Conservation (phyloP, 441 rosid genomes). For the Erodium chrysanthum region DNA sequence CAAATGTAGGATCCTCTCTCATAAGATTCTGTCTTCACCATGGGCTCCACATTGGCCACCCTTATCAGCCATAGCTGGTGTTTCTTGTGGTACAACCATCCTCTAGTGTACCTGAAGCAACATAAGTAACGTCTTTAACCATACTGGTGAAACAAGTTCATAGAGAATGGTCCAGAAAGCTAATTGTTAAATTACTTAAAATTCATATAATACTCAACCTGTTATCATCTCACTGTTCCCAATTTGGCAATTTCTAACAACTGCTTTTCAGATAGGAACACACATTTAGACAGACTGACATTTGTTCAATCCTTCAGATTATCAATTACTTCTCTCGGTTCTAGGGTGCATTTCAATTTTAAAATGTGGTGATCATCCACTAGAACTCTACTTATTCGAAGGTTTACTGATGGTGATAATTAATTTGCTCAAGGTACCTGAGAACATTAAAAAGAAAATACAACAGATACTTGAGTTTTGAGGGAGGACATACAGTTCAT, state of each 20-base stretch:
- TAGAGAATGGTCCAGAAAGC: background rate
- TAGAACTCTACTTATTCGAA: background rate
- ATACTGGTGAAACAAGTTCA: background rate
- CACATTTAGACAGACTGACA: background rate
- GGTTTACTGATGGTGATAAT: background rate
- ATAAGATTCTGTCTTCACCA: constrained; percentile 59
- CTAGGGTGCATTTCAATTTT: background rate
- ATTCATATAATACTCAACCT: background rate
- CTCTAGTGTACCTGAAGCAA: constrained; percentile 51
- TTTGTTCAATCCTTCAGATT: background rate
- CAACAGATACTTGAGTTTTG: background rate
- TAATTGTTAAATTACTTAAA: background rate
- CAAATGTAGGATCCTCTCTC: constrained; percentile 89
- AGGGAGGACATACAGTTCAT: constrained; percentile 64
- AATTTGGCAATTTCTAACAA: background rate
- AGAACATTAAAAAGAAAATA: background rate
- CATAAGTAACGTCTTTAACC: constrained; percentile 12
- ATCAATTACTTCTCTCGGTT: background rate
- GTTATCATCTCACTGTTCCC: background rate
- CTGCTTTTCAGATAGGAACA: background rate
- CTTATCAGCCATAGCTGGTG: constrained; percentile 65
- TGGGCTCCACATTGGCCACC: constrained; percentile 62
- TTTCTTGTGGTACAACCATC: constrained; percentile 92
- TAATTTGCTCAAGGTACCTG: background rate
- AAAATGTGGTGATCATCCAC: background rate